Conservation (phyloP, 805 yeast genomes). For the Wickerhamiella lipophila region DNA sequence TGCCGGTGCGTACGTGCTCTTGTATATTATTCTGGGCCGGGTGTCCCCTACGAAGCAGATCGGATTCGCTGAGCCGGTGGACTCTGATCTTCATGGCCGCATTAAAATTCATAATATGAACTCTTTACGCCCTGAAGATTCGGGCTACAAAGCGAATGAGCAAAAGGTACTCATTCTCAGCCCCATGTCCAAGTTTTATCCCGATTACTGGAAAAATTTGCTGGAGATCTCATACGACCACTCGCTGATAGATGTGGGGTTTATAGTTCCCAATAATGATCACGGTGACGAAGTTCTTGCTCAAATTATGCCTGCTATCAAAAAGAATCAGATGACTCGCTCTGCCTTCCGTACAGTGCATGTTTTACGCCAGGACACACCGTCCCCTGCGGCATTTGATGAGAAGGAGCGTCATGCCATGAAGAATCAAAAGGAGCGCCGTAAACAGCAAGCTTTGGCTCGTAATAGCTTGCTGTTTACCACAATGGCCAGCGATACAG, state of each 20-base stretch:
- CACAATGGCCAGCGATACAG: slow-evolving; percentile 73
- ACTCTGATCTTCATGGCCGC: slow-evolving; percentile 20
- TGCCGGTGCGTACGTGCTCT: slow-evolving; percentile 3
- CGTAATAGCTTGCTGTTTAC: slow-evolving; percentile 85
- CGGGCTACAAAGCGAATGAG: slow-evolving; percentile 57
- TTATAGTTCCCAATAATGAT: slow-evolving; percentile 70
- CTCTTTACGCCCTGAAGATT: slow-evolving; percentile 48
- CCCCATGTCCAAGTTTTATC: slow-evolving; percentile 79
- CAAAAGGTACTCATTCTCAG: slow-evolving; percentile 80
- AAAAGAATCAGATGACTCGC: slow-evolving; percentile 47
- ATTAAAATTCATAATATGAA: slow-evolving; percentile 43
- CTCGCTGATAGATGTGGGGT: slow-evolving; percentile 73
- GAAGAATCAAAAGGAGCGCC: slow-evolving; percentile 73
- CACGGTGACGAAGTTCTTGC: slow-evolving; percentile 74
- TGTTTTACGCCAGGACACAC: slow-evolving; percentile 79
- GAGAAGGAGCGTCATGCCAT: slow-evolving; percentile 90
- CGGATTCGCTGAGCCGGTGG: slow-evolving; percentile 21
- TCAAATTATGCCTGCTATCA: slow-evolving; percentile 61
- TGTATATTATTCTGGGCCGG: slow-evolving; percentile 7
- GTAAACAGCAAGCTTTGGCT: slow-evolving; percentile 86
- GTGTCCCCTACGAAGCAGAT: slow-evolving; percentile 16
- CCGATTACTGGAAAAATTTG: slow-evolving; percentile 79
- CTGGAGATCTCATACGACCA: slow-evolving; percentile 69
- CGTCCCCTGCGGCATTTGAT: slow-evolving; percentile 51
- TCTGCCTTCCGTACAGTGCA: slow-evolving; percentile 71